Base-by-base conservation (phyloP, 1,284 basidiomycete species). In the Sporisorium scitamineum region DNA sequence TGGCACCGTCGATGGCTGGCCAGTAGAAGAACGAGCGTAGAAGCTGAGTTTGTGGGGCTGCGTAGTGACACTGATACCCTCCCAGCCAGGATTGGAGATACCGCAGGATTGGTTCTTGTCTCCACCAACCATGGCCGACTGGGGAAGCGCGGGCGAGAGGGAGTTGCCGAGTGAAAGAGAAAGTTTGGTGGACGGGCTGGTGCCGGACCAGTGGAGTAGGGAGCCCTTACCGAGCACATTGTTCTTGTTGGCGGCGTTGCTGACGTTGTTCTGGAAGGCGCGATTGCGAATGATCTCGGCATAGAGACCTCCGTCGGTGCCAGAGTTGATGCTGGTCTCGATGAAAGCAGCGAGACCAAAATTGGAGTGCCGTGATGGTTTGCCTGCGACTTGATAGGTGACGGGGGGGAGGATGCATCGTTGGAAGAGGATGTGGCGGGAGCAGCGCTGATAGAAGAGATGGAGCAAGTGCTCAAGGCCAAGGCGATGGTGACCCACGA, bases 281-380 rank as follows among this genome's bases (percentile, higher is more conserved):
- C 76, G 69, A 31, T 76, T 76, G 45, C 64, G 55, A 29, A 79
- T 78, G 34, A 76, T 54, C 59, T 79, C 78, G 5, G 70, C 75
- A 24, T 79, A 79, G n/a, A 79, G 59, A 22, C 78, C 78, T 8
- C 78, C 78, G 53, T 79, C 78, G 14, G 76, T 78, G 14, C 75
- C 78, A 6, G 54, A 61, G 64, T 76, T 78, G 68, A 78, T 76
- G 69, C 68, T 73, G 41, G 70, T 73, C 48, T 73, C 76, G 73
- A 78, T 69, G 50, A 78, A 78, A n/a, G 59, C 56, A 37, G 18
- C 27, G 8, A 76, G 42, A 5, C 29, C 70, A 27, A 76, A 76
- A 18, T 73, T 52, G 37, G 62, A 64, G 14, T 65, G 51, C 27
- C 52, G 62, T 22, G 68, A 67, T 7, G 70, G 61, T 20, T 51